A percentile compares a stretch with the other conserved stretches of the same genome.
Conservation (phyloP, 345 rosid genomes). For the Salix brachista region DNA sequence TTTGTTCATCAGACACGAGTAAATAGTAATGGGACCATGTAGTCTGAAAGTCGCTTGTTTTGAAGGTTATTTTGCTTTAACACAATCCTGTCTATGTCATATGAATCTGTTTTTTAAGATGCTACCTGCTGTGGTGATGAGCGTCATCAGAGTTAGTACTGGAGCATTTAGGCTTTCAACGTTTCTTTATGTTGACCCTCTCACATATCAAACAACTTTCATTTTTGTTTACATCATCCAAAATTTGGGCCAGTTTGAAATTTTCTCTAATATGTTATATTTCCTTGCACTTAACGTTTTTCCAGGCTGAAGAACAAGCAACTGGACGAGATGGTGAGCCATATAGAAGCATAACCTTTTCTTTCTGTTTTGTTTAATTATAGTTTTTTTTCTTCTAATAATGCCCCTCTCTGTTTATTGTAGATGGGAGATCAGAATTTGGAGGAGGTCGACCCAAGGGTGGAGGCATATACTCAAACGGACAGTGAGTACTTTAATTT, state of each 20-base stretch:
- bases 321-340: conserved; percentile 70
- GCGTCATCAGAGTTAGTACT: too few relatives aligned
- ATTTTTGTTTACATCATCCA: not conserved
- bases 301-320: conserved; percentile 73
- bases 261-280: not conserved
- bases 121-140: not conserved
- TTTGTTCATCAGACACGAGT: not conserved
- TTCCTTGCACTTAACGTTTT: conserved; percentile 8
- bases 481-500: conserved; percentile 54
- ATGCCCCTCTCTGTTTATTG: not conserved
- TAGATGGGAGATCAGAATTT: conserved; percentile 60
- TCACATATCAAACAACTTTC: not conserved
- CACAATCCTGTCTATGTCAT: not conserved
- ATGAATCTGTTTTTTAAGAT: not conserved
- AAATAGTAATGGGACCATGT: not conserved
- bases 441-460: conserved; percentile 57
- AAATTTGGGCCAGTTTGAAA: not conserved
- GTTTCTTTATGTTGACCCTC: not conserved
- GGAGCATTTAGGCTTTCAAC: not conserved
- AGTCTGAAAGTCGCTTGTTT: not conserved
- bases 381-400: not conserved
- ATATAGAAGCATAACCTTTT: not conserved
- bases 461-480: conserved; percentile 52
- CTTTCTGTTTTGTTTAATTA: not conserved
- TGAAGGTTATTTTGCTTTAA: not conserved